phyloP scores from a whole-genome alignment of 768 basidiomycete species.

The Terana coerulea region DNA sequence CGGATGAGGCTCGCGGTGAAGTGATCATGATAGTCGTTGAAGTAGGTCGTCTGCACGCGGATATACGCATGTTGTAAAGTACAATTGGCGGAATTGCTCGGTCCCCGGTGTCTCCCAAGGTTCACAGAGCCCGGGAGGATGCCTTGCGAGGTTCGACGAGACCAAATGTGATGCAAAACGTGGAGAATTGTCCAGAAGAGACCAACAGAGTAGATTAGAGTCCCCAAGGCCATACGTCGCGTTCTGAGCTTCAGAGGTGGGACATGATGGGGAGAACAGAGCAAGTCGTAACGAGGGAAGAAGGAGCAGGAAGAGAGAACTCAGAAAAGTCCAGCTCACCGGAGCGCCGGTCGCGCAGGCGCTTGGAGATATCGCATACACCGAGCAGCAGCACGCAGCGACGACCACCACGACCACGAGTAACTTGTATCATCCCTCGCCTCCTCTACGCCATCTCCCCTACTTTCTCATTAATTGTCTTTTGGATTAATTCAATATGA shows the following conservation, averaged over 20 bases:
- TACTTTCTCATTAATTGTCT: not conserved
- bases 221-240: not conserved
- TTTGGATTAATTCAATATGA: constrained; percentile 59
- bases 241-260: not conserved
- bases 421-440: not conserved
- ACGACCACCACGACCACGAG: not conserved
- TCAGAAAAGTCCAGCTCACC: no score
- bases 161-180: not conserved
- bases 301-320: no score
- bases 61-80: constrained; percentile 24
- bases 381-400: no score
- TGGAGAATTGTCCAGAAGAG: constrained; percentile 16
- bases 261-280: no score
- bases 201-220: constrained; percentile 7
- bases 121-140: no score
- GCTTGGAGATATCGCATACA: no score
- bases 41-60: constrained; percentile 43
- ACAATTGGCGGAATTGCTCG: constrained; percentile 12
- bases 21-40: constrained; percentile 47
- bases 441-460: not conserved
- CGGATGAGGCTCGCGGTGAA: constrained; percentile 34
- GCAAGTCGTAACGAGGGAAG: no score
- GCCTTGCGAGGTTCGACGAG: not conserved
- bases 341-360: no score
- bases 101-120: no score